Base-by-base conservation (phyloP, 306 rosid species). In the Parietaria judaica region DNA sequence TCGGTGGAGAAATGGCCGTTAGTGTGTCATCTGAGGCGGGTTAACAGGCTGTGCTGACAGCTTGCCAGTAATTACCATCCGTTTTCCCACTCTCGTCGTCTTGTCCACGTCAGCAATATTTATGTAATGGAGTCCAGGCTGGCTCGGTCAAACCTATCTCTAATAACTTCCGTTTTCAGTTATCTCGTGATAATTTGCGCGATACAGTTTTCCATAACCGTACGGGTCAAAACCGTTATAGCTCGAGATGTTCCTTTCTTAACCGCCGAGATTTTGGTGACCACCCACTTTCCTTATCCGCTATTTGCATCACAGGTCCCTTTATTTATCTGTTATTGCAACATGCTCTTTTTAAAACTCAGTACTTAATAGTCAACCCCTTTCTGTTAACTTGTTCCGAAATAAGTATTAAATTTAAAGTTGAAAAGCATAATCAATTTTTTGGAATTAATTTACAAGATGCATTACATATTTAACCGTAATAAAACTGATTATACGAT, bases 71-170 rank as follows among this genome's bases (percentile, higher is more conserved):
- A 43, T 37, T n/a, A n/a, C n/a, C n/a, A 65, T 70, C 65, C 66
- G 59, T 41, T 54, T 64, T 69, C 76, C 68, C 58, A 66, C 65
- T 47, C 41, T 67, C 70, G 82, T 81, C 80, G 74, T 77, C 71
- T 77, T 71, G 36, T 58, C 75, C 80, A 77, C 72, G 36, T 73
- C 73, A 61, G 38, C 75, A 44, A 10, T 55, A 59, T 39, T 11
- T 11, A 10, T 50, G 78, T 51, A 70, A 76, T 82, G 81, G 74
- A 55, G 61, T 69, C 78, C 79, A 80, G 76, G 78, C 81, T 76
- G 81, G 81, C 79, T 66, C 54, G 54, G 78, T 80, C 79, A 76
- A 80, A 72, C 79, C 69, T 76, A 76, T 76, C 84, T 34, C 7
- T 51, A 14, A n/a, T 46, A 45, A 14, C 9, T 56, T 51, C 16